phyloP scores from a whole-genome alignment of 2,329 filamentous ascomycete species.

The Daldinia sp. region DNA sequence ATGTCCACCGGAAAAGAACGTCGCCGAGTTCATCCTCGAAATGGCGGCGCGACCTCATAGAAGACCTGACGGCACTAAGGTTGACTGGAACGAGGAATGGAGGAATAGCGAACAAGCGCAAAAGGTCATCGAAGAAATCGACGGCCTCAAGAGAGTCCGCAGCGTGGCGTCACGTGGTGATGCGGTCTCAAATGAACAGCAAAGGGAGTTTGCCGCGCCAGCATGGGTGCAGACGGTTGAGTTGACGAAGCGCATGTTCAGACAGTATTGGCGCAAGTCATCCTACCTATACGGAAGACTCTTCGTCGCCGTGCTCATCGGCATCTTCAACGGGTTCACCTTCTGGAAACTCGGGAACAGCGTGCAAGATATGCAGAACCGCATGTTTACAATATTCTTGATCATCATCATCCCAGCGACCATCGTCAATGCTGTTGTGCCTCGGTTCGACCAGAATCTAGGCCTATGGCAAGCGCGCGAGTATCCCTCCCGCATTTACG shows the following conservation, averaged over 20 bases:
- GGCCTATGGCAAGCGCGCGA: slow-evolving; percentile 80
- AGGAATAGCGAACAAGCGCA: slow-evolving; percentile 71
- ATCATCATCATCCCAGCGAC: slow-evolving; percentile 76
- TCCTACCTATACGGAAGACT: slow-evolving; percentile 83
- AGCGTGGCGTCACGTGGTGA: slow-evolving; percentile 39
- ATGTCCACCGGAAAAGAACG: slow-evolving; percentile 69
- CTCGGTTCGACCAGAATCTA: slow-evolving; percentile 82
- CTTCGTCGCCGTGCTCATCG: slow-evolving; percentile 77
- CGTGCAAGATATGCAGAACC: slow-evolving; percentile 77
- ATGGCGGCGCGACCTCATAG: slow-evolving; percentile 55
- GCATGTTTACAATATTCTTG: slow-evolving; percentile 80
- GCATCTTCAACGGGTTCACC: slow-evolving; percentile 84
- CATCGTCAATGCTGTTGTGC: slow-evolving; percentile 78
- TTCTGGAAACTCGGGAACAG: slow-evolving; percentile 77
- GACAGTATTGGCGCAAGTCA: slow-evolving; percentile 80
- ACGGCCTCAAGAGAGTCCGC: slow-evolving; percentile 63
- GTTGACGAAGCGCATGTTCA: slow-evolving; percentile 77
- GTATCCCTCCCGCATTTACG: slow-evolving; percentile 79
- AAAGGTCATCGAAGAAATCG: slow-evolving; percentile 72
- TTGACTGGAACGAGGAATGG: slow-evolving; percentile 85
- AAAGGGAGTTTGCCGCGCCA: slow-evolving; percentile 74
- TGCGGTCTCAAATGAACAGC: slow-evolving; percentile 57
- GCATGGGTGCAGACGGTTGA: slow-evolving; percentile 71
- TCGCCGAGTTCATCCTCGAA: slow-evolving; percentile 64
- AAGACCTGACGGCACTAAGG: slow-evolving; percentile 53